phyloP scores from a whole-genome alignment of 1,284 basidiomycete species.

The Puccinia horiana region DNA sequence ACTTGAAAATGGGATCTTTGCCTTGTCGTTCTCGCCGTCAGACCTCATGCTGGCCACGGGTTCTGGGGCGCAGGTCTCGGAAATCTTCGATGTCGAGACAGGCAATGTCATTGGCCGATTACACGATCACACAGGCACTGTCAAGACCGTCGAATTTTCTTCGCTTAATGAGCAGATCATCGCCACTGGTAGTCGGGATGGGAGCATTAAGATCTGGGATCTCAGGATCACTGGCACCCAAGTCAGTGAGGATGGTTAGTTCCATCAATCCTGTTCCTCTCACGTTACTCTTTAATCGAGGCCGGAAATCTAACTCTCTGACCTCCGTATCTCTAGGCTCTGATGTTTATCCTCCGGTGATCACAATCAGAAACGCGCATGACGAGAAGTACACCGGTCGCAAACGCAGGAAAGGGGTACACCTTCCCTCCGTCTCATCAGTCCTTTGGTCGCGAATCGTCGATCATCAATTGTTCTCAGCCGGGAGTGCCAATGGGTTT shows the following conservation, averaged over 20 bases:
- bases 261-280: not conserved
- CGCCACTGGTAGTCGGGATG: slow-evolving; percentile 27
- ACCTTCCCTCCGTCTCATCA: slow-evolving; percentile 41
- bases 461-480: slow-evolving; percentile 28
- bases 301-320: not conserved
- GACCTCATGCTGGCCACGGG: slow-evolving; percentile 33
- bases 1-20: slow-evolving; percentile 31
- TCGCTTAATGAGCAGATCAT: slow-evolving; percentile 24
- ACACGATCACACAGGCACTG: slow-evolving; percentile 24
- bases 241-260: slow-evolving; percentile 12
- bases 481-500: slow-evolving; percentile 44
- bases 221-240: slow-evolving; percentile 15
- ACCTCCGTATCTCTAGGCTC: slow-evolving; percentile 9
- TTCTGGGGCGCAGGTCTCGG: slow-evolving; percentile 29
- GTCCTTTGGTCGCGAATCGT: slow-evolving; percentile 29
- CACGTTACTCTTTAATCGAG: not conserved
- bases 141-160: slow-evolving; percentile 42
- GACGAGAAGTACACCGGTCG: slow-evolving; percentile 30
- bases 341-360: slow-evolving; percentile 20
- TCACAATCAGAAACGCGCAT: slow-evolving; percentile 46
- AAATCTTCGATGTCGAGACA: slow-evolving; percentile 44
- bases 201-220: slow-evolving; percentile 47
- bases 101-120: slow-evolving; percentile 13
- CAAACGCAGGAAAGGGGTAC: slow-evolving; percentile 16
- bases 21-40: slow-evolving; percentile 22